Base-by-base conservation (phyloP, 2,329 filamentous ascomycete species). In the Pseudocercospora crystallina region DNA sequence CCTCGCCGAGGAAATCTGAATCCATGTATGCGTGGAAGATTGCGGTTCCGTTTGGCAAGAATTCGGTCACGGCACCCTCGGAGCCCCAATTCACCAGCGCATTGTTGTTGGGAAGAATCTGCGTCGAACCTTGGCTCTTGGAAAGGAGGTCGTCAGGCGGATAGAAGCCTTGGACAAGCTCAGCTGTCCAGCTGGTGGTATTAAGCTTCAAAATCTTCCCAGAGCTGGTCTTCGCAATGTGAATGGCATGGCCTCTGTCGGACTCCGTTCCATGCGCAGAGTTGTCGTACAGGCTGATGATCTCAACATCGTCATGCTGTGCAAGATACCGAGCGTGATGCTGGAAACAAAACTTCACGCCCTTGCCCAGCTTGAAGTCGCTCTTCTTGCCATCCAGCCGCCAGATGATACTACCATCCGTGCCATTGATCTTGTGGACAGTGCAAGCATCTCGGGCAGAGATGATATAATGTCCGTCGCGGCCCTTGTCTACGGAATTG, bases 81-180 rank as follows among this genome's bases (percentile, higher is more conserved):
- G 67, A 60, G 2, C 80, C 79, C 77, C 78, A 83, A 51, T 77
- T 76, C 15, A 82, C 72, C 11, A 82, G 61, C 5, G 75, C 73
- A 48, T 80, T 77, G 15, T 73, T 74, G 36, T 74, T 74, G 3
- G 34, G 40, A 2, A 50, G 29, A 10, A 50, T 32, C 29, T 50
- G 35, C 14, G 36, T 50, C 48, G 69, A 73, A 1, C 74, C 74
- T 53, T 77, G 74, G 0, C 76, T 77, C 36, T 71, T 73, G 33
- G 76, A 71, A 0, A 72, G 65, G 5, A 80, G 66, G 7, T 56
- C 60, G 31, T 52, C 38, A 5, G 55, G 52, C 9, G 49, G 52
- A 33, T 51, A 52, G 33, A 44, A 59, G 7, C 34, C 42, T 32
- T 31, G 36, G 5, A 55, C 39, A 5, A 57, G 49, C 17, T 53